Percentiles rank a stretch among this genome's conserved stretches.
Conservation (phyloP, 345 rosid species). For the Garcia nutans region DNA sequence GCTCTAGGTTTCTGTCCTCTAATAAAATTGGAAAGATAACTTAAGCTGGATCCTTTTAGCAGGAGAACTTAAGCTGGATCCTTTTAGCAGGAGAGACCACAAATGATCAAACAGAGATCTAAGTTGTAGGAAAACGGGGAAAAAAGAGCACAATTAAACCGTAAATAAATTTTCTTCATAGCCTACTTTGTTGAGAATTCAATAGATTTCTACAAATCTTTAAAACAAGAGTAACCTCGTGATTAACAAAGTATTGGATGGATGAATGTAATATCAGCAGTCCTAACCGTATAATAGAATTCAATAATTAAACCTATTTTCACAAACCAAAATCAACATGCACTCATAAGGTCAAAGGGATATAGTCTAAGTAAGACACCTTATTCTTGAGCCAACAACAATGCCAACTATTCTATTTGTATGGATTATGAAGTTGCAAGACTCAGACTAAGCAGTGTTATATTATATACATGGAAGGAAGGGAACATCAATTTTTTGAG, state of each 20-base stretch:
- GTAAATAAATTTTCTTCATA: not conserved
- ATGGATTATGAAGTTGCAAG: not conserved
- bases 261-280: not conserved
- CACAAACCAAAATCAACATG: not conserved
- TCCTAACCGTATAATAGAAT: not conserved
- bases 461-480: not conserved
- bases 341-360: not conserved
- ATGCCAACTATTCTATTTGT: not conserved
- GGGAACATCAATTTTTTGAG: not conserved
- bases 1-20: not conserved
- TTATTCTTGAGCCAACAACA: conserved; percentile 3
- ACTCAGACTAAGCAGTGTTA: not conserved
- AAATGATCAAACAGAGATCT: not conserved
- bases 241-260: not conserved
- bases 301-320: not conserved
- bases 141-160: not conserved
- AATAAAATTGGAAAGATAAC: not conserved
- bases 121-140: not conserved
- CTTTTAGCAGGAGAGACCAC: not conserved
- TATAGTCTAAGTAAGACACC: not conserved
- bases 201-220: not conserved
- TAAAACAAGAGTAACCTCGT: not conserved
- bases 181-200: not conserved
- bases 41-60: not conserved
- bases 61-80: not conserved